Percentiles rank a stretch among this genome's conserved stretches.
Evolutionary conservation across 1,284 basidiomycete genomes (phyloP).

Genomic region (Fomitiporia mediterranea): DNA sequence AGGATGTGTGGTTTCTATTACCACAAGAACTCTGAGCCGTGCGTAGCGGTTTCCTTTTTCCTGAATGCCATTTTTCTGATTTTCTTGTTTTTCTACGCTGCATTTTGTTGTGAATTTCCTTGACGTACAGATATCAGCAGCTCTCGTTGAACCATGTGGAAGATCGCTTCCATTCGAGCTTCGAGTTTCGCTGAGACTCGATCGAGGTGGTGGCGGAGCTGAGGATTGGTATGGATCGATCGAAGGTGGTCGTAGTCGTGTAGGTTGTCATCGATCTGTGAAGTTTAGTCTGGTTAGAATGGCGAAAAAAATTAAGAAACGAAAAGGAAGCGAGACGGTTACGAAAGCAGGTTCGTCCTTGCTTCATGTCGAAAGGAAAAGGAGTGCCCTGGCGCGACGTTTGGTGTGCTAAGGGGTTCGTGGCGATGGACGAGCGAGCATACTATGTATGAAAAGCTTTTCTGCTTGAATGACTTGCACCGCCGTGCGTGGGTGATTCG

Average conservation of each 20-base stretch:
- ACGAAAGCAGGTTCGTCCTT: not conserved
- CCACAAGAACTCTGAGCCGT: constrained; percentile 88
- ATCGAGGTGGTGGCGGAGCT: constrained; percentile 27
- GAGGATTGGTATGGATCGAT: too few relatives aligned
- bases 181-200: constrained; percentile 57
- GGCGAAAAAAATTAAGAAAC: constrained; percentile 27
- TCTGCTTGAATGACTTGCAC: too few relatives aligned
- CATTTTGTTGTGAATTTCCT: constrained; percentile 21
- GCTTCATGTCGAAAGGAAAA: not conserved
- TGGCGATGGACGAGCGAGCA: too few relatives aligned
- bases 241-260: too few relatives aligned
- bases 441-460: too few relatives aligned
- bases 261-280: constrained; percentile 20
- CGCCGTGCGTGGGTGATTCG: not conserved
- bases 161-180: constrained; percentile 51
- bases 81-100: constrained; percentile 3
- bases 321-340: not conserved
- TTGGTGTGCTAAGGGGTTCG: not conserved
- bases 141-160: constrained; percentile 55
- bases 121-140: constrained; percentile 54
- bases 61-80: not conserved
- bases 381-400: not conserved
- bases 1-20: constrained; percentile 92
- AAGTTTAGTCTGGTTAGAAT: constrained; percentile 24
- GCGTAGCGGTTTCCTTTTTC: constrained; percentile 32